Base-by-base conservation (phyloP, 345 rosid genomes). In the Erucastrum elatum region DNA sequence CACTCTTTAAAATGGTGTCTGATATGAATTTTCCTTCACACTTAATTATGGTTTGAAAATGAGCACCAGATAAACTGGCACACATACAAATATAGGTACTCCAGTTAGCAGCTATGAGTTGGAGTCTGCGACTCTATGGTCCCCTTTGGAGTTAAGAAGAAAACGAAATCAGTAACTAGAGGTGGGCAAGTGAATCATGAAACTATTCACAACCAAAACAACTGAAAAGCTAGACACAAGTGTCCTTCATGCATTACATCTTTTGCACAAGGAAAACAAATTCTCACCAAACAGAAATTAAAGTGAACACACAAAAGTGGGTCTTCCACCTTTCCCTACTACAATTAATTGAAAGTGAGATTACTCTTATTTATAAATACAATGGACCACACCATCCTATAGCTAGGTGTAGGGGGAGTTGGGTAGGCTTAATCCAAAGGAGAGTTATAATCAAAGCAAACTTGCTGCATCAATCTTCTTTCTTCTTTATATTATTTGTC, bases 211-310 rank as follows among this genome's bases (percentile, higher is more conserved):
- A 78, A 60, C 64, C 58, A 70, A 67, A 16, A 21, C 21, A 12
- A 15, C 13, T 27, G 3, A 64, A 64, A 64, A 65, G 59, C 7
- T 5, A 27, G 41, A 66, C 63, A 72, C 82, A 78, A 78, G 69
- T 71, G 82, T 78, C 77, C 64, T 72, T 33, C 82, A 78, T 78
- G 82, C 82, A 72, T 66, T 72, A 51, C 62, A 66, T 66, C 55
- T 72, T 72, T 78, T 46, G 63, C 82, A 73, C 4, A 67, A 67
- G 46, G 74, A 67, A 79, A 78, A 66, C 77, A 72, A 79, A 69
- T 46, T 73, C 58, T 73, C 74, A 79, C 82, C 77, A 56, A 65
- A 72, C 77, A 66, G 9, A 26, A 10, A 35, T 35, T 35, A 73
- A 79, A 79, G 73, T 66, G 68, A 66, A 34, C 51, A 63, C 17